Evolutionary conservation across 129 eudicot genomes (phyloP).

Genomic region (Centaurea solstitialis): DNA sequence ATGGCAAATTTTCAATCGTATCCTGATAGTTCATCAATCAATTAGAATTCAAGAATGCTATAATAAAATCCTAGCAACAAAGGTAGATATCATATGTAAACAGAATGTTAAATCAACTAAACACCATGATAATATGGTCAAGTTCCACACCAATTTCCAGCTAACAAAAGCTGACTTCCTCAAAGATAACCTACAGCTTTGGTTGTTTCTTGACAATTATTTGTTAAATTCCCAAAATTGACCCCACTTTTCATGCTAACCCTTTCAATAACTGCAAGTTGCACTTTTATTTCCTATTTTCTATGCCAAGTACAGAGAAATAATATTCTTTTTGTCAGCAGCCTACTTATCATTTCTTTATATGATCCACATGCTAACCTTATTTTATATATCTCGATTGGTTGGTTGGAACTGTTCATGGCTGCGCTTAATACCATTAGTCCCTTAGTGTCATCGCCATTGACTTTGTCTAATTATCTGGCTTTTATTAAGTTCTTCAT

Average conservation of each 20-base stretch:
- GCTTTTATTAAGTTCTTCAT: slow-evolving; percentile 1
- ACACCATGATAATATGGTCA: slow-evolving; percentile 5
- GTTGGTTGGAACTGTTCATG: slow-evolving; percentile 16
- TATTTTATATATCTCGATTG: not conserved
- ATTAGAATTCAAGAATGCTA: not conserved
- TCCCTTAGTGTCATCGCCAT: slow-evolving; percentile 18
- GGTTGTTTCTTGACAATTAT: slow-evolving; percentile 11
- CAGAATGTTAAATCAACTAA: not conserved
- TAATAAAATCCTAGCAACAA: not conserved
- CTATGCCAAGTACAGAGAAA: not conserved
- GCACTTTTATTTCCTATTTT: slow-evolving; percentile 20
- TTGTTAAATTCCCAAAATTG: slow-evolving; percentile 5
- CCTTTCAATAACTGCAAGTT: slow-evolving; percentile 23
- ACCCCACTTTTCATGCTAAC: slow-evolving; percentile 14
- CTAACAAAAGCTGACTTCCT: slow-evolving; percentile 20
- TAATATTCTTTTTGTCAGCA: not conserved
- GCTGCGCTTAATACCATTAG: slow-evolving; percentile 28
- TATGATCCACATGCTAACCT: slow-evolving; percentile 7
- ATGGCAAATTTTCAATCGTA: no score
- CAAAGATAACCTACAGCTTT: not conserved
- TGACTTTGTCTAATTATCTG: slow-evolving; percentile 23
- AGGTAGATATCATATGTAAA: not conserved
- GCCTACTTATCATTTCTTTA: not conserved
- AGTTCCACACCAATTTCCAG: slow-evolving; percentile 6
- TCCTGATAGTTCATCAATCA: no score